Percentiles rank a stretch among this genome's conserved stretches.
phyloP scores from a whole-genome alignment of 345 rosid species.

The Sonneratia caseolaris region DNA sequence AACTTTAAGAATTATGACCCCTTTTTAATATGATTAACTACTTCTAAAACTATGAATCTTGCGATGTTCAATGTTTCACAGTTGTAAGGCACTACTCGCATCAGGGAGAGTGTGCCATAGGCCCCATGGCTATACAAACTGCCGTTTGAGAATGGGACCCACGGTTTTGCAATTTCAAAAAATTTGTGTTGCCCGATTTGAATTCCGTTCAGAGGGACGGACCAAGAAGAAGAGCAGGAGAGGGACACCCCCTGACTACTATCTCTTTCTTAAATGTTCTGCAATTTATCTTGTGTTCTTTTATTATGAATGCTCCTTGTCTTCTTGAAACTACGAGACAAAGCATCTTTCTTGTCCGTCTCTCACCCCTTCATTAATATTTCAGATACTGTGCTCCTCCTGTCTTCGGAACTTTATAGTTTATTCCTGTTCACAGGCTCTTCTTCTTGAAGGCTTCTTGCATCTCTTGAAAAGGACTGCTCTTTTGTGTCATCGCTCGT shows the following conservation, averaged over 20 bases:
- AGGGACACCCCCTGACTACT: slow-evolving; percentile 1
- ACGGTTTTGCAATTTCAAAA: slow-evolving; percentile 3
- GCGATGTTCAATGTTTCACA: slow-evolving; percentile 5
- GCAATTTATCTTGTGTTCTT: not conserved
- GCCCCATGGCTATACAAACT: not conserved
- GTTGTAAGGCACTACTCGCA: slow-evolving; percentile 7
- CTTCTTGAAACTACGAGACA: not conserved
- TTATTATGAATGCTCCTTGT: not conserved
- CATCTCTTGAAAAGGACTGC: not conserved
- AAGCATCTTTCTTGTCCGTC: not conserved
- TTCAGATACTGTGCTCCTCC: not conserved
- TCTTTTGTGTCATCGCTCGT: not conserved
- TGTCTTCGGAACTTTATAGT: not conserved
- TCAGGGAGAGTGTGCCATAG: not conserved
- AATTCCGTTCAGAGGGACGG: not conserved
- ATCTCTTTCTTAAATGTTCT: not conserved
- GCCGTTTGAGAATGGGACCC: slow-evolving; percentile 37
- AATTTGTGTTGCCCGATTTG: not conserved
- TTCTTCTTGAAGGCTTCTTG: slow-evolving; percentile 11
- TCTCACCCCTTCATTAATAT: not conserved
- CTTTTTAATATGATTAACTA: not conserved
- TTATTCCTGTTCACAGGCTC: not conserved
- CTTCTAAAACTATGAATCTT: not conserved
- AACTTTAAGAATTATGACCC: too few species aligned
- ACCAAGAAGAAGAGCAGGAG: not conserved